Evolutionary conservation across 352 stramenopile species (phyloP).

Genomic region (Phytopythium kandeliae): DNA sequence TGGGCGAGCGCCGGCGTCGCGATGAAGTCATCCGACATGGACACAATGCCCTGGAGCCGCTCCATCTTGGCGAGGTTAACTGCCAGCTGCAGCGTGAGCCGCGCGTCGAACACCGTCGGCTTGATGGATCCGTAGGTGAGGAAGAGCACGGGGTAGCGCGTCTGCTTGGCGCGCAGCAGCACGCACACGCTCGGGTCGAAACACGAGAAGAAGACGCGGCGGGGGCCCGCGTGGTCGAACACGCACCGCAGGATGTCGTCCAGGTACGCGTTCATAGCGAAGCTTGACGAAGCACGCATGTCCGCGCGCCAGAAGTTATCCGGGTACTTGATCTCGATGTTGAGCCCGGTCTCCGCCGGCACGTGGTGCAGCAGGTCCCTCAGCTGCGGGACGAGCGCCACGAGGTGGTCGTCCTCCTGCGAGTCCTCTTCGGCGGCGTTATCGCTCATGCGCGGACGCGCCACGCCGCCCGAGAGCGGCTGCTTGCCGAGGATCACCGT

Average conservation of each 20-base stretch:
- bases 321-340: slow-evolving; percentile 85
- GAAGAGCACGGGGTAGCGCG: slow-evolving; percentile 71
- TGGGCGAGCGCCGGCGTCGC: slow-evolving; percentile 36
- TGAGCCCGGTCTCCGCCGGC: slow-evolving; percentile 62
- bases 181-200: slow-evolving; percentile 71
- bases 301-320: slow-evolving; percentile 30
- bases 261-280: slow-evolving; percentile 73
- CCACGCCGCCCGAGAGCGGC: slow-evolving; percentile 4
- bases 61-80: slow-evolving; percentile 59
- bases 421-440: slow-evolving; percentile 1
- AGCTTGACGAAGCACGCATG: slow-evolving; percentile 43
- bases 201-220: slow-evolving; percentile 79
- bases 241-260: slow-evolving; percentile 67
- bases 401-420: slow-evolving; percentile 42
- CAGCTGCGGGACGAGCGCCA: slow-evolving; percentile 66
- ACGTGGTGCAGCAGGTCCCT: slow-evolving; percentile 66
- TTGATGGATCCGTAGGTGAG: slow-evolving; percentile 60
- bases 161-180: slow-evolving; percentile 60
- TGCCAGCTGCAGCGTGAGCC: slow-evolving; percentile 62
- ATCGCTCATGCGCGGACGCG: slow-evolving; percentile 8
- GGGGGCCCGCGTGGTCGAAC: slow-evolving; percentile 51
- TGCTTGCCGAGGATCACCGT: slow-evolving; percentile 26
- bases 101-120: slow-evolving; percentile 34
- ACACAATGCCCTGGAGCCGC: slow-evolving; percentile 62
- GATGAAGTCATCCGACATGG: slow-evolving; percentile 69